Evolutionary conservation across 345 rosid genomes (phyloP).

Genomic region (Mallotus nudiflorus): DNA sequence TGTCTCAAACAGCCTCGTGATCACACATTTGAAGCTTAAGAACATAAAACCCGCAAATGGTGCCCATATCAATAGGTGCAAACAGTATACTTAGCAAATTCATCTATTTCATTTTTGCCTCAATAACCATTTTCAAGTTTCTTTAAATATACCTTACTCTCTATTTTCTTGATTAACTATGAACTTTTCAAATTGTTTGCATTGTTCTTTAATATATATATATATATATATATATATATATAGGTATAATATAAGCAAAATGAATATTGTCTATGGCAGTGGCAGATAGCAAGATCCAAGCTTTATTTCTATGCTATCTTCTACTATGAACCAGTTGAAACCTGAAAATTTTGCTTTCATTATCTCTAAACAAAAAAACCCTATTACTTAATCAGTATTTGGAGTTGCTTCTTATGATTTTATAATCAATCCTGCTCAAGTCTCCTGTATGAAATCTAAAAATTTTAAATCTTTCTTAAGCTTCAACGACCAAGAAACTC

Average conservation of each 20-base stretch:
- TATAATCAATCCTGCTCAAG: constrained; percentile 44
- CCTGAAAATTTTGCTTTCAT: too few relatives aligned
- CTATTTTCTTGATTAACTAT: too few relatives aligned
- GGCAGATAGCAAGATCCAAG: constrained; percentile 39
- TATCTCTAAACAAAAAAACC: too few relatives aligned
- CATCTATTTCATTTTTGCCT: too few relatives aligned
- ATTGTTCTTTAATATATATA: too few relatives aligned
- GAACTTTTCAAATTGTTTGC: too few relatives aligned
- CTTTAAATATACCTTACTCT: too few relatives aligned
- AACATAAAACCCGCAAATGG: constrained; percentile 31
- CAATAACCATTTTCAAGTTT: too few relatives aligned
- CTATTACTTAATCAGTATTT: constrained; percentile 34
- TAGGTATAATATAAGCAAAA: background rate
- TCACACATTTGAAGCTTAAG: constrained; percentile 34
- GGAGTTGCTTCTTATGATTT: constrained; percentile 55
- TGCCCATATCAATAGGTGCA: constrained; percentile 25
- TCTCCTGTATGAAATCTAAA: background rate
- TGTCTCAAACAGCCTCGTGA: constrained; percentile 33
- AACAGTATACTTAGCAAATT: background rate
- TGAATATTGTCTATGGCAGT: constrained; percentile 1
- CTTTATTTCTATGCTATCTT: constrained; percentile 17
- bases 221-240: too few relatives aligned
- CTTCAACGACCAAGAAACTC: constrained; percentile 30
- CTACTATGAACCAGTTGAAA: too few relatives aligned
- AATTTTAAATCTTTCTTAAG: constrained; percentile 15